Percentiles rank a stretch among this genome's conserved stretches.
Conservation (phyloP, 768 basidiomycete species). For the Coprinellus aureogranulatus region DNA sequence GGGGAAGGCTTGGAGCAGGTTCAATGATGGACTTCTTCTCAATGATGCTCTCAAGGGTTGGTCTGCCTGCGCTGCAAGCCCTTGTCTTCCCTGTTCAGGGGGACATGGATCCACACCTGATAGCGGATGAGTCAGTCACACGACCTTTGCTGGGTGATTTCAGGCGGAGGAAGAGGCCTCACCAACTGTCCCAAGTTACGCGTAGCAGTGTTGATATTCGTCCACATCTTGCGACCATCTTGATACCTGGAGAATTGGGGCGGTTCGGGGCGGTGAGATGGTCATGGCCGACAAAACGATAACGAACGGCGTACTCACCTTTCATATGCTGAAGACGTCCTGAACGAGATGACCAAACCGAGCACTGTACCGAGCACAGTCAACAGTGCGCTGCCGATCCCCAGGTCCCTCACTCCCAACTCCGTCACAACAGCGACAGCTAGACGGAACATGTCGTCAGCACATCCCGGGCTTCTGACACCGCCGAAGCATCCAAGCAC, state of each 20-base stretch:
- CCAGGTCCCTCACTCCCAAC: slow-evolving; percentile 46
- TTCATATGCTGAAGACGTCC: slow-evolving; percentile 61
- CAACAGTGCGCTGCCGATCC: slow-evolving; percentile 46
- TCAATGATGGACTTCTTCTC: slow-evolving; percentile 78
- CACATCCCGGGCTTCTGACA: no score
- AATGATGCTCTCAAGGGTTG: slow-evolving; percentile 47
- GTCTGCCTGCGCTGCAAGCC: slow-evolving; percentile 24
- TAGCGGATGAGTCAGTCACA: neutral
- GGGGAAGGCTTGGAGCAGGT: slow-evolving; percentile 69
- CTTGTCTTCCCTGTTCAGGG: slow-evolving; percentile 39
- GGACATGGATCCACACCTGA: slow-evolving; percentile 59
- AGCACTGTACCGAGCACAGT: slow-evolving; percentile 74
- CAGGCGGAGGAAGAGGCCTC: slow-evolving; percentile 18
- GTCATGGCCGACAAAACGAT: slow-evolving; percentile 56
- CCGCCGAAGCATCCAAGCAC: slow-evolving; percentile 12
- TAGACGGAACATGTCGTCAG: slow-evolving; percentile 21
- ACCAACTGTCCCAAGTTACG: slow-evolving; percentile 61
- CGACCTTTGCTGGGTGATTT: neutral
- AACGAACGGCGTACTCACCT: no score
- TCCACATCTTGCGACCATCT: slow-evolving; percentile 73
- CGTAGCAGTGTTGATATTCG: slow-evolving; percentile 53
- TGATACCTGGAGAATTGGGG: slow-evolving; percentile 47
- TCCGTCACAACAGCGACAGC: slow-evolving; percentile 59
- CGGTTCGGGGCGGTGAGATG: slow-evolving; percentile 45
- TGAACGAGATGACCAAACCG: slow-evolving; percentile 69